Evolutionary conservation across 2,329 filamentous ascomycete genomes (phyloP).

Genomic region (Diaporthe helianthi): DNA sequence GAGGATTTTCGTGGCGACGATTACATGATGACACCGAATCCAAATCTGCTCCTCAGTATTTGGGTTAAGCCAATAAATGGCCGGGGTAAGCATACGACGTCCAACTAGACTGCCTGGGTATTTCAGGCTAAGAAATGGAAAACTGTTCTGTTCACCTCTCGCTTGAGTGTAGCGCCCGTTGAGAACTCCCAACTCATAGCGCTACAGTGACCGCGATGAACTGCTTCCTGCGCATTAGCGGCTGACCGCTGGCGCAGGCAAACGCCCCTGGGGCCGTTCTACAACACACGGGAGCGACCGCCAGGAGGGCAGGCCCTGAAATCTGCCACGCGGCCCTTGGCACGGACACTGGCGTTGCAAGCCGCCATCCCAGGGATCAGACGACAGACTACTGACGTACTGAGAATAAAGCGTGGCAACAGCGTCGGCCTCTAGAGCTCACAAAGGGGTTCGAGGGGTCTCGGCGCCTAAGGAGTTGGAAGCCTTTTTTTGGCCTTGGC

Average conservation of each 20-base stretch:
- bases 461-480: slow-evolving; percentile 10
- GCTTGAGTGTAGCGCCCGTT: slow-evolving; percentile 5
- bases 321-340: slow-evolving; percentile 15
- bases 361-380: neutral
- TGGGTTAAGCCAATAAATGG: neutral
- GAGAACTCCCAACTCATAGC: neutral
- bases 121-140: neutral
- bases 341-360: slow-evolving; percentile 15
- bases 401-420: neutral
- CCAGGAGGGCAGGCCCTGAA: slow-evolving; percentile 15
- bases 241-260: neutral
- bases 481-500: slow-evolving; percentile 10
- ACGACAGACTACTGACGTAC: slow-evolving; percentile 18
- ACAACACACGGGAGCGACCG: neutral
- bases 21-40: neutral
- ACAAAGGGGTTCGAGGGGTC: neutral
- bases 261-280: neutral
- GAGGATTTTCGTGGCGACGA: slow-evolving; percentile 4
- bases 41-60: neutral
- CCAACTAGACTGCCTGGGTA: slow-evolving; percentile 14
- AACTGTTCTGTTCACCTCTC: neutral
- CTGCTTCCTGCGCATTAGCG: slow-evolving; percentile 5
- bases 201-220: neutral
- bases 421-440: neutral
- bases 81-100: slow-evolving; percentile 17